Evolutionary conservation across 345 rosid species (phyloP).

Genomic region (Populus euphratica): DNA sequence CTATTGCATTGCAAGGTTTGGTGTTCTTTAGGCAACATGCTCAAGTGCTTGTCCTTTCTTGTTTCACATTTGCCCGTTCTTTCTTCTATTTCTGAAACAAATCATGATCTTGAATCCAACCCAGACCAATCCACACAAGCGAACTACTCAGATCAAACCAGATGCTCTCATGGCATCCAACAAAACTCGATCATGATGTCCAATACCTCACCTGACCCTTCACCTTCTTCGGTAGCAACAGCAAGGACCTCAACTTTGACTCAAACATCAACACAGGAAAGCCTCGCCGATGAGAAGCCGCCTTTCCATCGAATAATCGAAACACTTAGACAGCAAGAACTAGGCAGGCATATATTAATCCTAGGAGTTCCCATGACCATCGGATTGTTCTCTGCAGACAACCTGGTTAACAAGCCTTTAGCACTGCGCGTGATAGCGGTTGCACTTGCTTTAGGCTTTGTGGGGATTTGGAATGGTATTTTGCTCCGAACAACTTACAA

Average conservation of each 20-base stretch:
- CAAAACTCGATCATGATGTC: background rate
- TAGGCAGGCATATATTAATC: background rate
- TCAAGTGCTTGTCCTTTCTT: background rate
- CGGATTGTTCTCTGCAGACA: background rate
- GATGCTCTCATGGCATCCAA: background rate
- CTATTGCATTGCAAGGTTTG: too few relatives aligned
- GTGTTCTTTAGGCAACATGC: background rate
- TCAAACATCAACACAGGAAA: background rate
- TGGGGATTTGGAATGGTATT: constrained; percentile 5
- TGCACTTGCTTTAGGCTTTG: constrained; percentile 2
- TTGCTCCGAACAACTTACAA: constrained; percentile 3
- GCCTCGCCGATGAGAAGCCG: background rate
- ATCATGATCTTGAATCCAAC: background rate
- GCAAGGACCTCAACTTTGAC: background rate
- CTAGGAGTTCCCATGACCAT: constrained; percentile 1
- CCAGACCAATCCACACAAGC: background rate
- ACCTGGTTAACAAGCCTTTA: background rate
- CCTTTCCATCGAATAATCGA: background rate
- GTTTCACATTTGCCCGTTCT: background rate
- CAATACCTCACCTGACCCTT: background rate
- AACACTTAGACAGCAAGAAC: background rate
- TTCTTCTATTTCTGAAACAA: background rate
- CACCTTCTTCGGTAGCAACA: background rate
- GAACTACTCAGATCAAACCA: background rate
- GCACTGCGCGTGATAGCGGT: background rate